Conservation (phyloP, 2,329 filamentous ascomycete genomes). For the Fusarium secorum region DNA sequence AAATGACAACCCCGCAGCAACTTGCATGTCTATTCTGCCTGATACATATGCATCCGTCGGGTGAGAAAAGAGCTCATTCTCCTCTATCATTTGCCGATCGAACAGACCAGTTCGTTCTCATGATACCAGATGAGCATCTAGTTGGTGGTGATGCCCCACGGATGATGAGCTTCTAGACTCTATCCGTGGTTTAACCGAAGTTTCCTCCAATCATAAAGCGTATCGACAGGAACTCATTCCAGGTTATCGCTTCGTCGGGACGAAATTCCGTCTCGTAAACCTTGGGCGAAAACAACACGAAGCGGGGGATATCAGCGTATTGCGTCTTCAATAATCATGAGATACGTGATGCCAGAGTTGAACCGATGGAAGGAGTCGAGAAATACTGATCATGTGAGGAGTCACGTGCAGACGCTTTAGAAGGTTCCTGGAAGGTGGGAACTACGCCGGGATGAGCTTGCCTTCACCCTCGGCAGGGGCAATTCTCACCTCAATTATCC, state of each 20-base stretch:
- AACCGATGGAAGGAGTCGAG: background rate
- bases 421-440: background rate
- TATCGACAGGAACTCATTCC: background rate
- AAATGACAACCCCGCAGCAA: conserved; percentile 32
- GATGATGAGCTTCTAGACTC: background rate
- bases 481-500: background rate
- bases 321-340: background rate
- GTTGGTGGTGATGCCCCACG: conserved; percentile 35
- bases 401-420: background rate
- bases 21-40: conserved; percentile 25
- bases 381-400: background rate
- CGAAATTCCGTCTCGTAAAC: conserved; percentile 26
- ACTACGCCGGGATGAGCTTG: background rate
- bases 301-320: background rate
- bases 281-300: background rate
- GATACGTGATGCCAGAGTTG: background rate
- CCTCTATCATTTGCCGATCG: conserved; percentile 21
- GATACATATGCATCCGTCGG: conserved; percentile 13
- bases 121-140: conserved; percentile 28
- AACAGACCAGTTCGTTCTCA: conserved; percentile 22
- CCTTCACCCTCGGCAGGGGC: background rate
- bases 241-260: conserved; percentile 30
- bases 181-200: conserved; percentile 11
- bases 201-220: conserved; percentile 7
- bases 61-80: background rate